Evolutionary conservation across 805 yeast species (phyloP).

Genomic region (Kodamaea neixiangensis): DNA sequence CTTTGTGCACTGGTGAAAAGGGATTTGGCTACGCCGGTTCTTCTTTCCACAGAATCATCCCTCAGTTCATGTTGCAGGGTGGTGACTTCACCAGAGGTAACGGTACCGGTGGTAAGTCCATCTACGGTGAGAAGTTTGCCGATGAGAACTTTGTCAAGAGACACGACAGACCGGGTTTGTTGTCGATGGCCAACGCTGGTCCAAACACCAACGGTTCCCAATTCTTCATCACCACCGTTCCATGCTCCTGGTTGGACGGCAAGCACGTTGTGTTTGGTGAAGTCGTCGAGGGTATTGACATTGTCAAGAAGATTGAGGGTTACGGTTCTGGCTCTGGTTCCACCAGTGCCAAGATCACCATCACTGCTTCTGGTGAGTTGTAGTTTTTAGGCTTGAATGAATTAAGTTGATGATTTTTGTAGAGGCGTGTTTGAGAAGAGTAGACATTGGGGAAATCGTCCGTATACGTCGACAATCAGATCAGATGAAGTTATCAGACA

Average conservation of each 20-base stretch:
- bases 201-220: slow-evolving; percentile 98
- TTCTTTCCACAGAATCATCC: slow-evolving; percentile 50
- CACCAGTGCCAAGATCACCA: slow-evolving; percentile 62
- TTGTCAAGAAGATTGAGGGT: slow-evolving; percentile 81
- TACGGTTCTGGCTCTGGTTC: slow-evolving; percentile 68
- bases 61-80: slow-evolving; percentile 51
- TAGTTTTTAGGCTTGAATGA: slow-evolving; percentile 22
- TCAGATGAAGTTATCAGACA: no score
- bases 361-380: slow-evolving; percentile 65
- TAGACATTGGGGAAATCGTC: no score
- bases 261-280: slow-evolving; percentile 96
- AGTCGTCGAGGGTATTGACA: slow-evolving; percentile 79
- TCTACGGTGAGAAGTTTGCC: slow-evolving; percentile 69
- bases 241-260: slow-evolving; percentile 88
- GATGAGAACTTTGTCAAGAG: slow-evolving; percentile 75
- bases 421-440: neutral
- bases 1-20: slow-evolving; percentile 66
- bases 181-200: slow-evolving; percentile 97
- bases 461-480: no score
- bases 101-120: slow-evolving; percentile 49
- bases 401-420: neutral
- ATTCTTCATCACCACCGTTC: slow-evolving; percentile 91
- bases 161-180: slow-evolving; percentile 79
- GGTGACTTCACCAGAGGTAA: slow-evolving; percentile 50
- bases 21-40: slow-evolving; percentile 48